phyloP scores from a whole-genome alignment of 1,139 yeast genomes.

The Nadsonia starkeyi-henricii region DNA sequence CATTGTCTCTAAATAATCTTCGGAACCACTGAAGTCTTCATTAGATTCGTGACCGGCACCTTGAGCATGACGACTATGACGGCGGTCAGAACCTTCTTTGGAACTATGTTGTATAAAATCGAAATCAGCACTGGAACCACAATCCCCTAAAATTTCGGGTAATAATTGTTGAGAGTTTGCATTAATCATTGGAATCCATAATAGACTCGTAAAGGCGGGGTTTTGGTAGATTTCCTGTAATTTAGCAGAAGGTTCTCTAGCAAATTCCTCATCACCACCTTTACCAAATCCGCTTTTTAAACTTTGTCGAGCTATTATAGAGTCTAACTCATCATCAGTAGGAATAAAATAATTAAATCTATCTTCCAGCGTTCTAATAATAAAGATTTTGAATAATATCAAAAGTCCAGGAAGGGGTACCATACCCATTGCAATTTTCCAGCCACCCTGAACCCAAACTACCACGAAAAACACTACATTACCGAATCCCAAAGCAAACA shows the following conservation, averaged over 20 bases:
- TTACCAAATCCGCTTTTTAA: conserved; percentile 6
- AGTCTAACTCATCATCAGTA: conserved; percentile 14
- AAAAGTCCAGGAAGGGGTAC: conserved; percentile 21
- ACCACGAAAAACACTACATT: conserved; percentile 25
- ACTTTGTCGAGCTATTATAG: conserved; percentile 7
- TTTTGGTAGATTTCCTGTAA: conserved; percentile 20
- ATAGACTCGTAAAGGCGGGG: conserved; percentile 19
- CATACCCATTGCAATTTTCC: conserved; percentile 22
- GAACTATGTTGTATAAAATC: neutral
- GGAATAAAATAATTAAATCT: conserved; percentile 21
- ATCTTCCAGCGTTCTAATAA: conserved; percentile 13
- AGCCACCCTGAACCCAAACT: conserved; percentile 27
- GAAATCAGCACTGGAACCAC: conserved; percentile 4
- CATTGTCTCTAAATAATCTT: neutral
- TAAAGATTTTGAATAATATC: conserved; percentile 20
- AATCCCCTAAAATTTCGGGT: conserved; percentile 9
- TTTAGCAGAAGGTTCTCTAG: conserved; percentile 11
- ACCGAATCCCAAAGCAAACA: conserved; percentile 25
- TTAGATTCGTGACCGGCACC: no score
- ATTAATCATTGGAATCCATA: conserved; percentile 25
- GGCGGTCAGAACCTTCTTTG: neutral
- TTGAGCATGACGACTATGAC: no score
- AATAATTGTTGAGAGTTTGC: conserved; percentile 17
- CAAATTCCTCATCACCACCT: no score
- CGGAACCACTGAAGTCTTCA: no score